Conservation (phyloP, 495 filamentous ascomycete species). For the Sabuloglossum arenarium region DNA sequence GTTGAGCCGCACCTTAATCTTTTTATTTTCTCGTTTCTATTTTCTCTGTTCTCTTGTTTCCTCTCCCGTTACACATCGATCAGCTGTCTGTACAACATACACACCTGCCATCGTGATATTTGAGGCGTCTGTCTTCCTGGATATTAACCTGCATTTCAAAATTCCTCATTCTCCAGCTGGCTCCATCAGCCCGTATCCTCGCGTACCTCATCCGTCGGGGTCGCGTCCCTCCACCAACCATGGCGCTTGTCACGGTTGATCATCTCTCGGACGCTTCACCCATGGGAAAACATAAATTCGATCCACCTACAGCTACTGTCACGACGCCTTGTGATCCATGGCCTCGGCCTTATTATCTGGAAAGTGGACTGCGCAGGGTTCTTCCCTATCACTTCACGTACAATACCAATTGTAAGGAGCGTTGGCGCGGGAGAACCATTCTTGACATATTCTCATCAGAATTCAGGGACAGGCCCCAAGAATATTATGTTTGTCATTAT, state of each 20-base stretch:
- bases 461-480: slow-evolving; percentile 65
- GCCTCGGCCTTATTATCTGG: slow-evolving; percentile 56
- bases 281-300: slow-evolving; percentile 7
- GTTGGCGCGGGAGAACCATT: slow-evolving; percentile 57
- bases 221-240: slow-evolving; percentile 23
- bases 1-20: slow-evolving; percentile 1
- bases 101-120: not conserved
- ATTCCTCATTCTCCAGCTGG: slow-evolving; percentile 20
- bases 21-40: not conserved
- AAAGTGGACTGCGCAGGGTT: slow-evolving; percentile 60
- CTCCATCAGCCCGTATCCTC: slow-evolving; percentile 35
- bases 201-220: slow-evolving; percentile 37
- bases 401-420: slow-evolving; percentile 79
- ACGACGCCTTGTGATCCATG: slow-evolving; percentile 43
- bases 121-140: not conserved
- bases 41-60: not conserved
- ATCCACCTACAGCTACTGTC: slow-evolving; percentile 28
- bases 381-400: slow-evolving; percentile 86
- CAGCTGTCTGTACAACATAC: not conserved
- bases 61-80: not conserved
- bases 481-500: slow-evolving; percentile 52
- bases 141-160: too few relatives aligned
- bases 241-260: slow-evolving; percentile 33
- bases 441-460: slow-evolving; percentile 68
- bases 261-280: not conserved